These are phyloP conservation scores for Papilionanthe hybrid DNA, from an alignment of 116 monocot genomes.

Conservation along the genomic window DNA sequence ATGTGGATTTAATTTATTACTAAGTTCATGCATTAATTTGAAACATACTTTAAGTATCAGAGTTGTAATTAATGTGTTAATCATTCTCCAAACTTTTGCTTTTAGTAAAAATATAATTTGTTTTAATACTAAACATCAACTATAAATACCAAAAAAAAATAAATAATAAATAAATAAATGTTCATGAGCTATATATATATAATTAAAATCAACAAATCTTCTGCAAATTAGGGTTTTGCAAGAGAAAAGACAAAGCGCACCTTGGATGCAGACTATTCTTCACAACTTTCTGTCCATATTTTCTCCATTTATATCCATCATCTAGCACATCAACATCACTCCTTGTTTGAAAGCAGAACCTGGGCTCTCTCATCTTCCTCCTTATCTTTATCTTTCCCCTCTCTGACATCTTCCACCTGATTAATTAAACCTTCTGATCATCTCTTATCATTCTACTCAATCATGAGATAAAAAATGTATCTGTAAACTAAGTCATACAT, in stretches of 20 bases:
- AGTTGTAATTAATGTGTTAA: too few relatives aligned
- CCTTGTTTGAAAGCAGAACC: slow-evolving; percentile 59
- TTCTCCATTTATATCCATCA: slow-evolving; percentile 60
- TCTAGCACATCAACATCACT: slow-evolving; percentile 54
- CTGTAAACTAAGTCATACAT: not conserved
- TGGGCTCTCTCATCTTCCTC: slow-evolving; percentile 55
- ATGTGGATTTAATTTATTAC: too few relatives aligned
- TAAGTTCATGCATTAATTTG: too few relatives aligned
- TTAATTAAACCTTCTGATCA: not conserved
- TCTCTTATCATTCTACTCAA: not conserved
- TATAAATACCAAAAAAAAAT: too few relatives aligned
- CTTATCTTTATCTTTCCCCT: slow-evolving; percentile 46
- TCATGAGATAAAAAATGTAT: not conserved
- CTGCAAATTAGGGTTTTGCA: not conserved
- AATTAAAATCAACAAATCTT: too few relatives aligned
- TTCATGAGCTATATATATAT: too few relatives aligned
- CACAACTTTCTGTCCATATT: slow-evolving; percentile 57
- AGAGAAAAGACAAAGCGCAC: slow-evolving; percentile 11
- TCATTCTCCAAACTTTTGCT: too few relatives aligned
- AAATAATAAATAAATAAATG: too few relatives aligned
- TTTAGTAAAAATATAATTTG: too few relatives aligned
- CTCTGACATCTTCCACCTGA: slow-evolving; percentile 14
- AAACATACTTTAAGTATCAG: too few relatives aligned
- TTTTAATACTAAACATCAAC: too few relatives aligned
- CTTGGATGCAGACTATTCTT: slow-evolving; percentile 61